phyloP scores from a whole-genome alignment of 2,329 filamentous ascomycete species.

The Cladophialophora yegresii region DNA sequence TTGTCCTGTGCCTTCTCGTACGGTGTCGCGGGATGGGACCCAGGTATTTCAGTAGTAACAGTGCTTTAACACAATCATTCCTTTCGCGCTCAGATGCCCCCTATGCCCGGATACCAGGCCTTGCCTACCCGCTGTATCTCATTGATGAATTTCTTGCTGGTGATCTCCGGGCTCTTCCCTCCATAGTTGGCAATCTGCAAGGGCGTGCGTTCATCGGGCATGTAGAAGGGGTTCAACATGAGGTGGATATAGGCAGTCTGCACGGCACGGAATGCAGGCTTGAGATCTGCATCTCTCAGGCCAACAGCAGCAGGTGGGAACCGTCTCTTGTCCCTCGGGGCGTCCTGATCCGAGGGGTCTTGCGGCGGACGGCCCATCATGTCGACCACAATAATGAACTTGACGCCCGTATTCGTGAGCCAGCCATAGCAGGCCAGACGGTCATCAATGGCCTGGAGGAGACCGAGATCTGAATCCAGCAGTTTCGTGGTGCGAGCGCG shows the following conservation, averaged over 20 bases:
- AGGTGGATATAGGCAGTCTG: slow-evolving; percentile 89
- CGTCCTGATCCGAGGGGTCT: slow-evolving; percentile 36
- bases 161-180: slow-evolving; percentile 65
- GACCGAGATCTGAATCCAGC: slow-evolving; percentile 79
- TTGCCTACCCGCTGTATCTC: slow-evolving; percentile 87
- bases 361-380: slow-evolving; percentile 70
- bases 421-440: slow-evolving; percentile 91
- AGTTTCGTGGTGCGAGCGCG: slow-evolving; percentile 72
- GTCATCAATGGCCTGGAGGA: slow-evolving; percentile 92
- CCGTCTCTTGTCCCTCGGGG: slow-evolving; percentile 38
- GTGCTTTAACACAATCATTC: background rate
- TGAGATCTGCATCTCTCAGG: slow-evolving; percentile 81
- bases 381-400: slow-evolving; percentile 87
- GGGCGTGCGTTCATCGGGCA: slow-evolving; percentile 78
- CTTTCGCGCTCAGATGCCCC: slow-evolving; percentile 29
- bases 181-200: slow-evolving; percentile 51
- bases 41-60: background rate
- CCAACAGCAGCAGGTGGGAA: slow-evolving; percentile 57
- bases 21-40: background rate
- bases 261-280: slow-evolving; percentile 85
- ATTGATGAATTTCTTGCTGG: slow-evolving; percentile 74
- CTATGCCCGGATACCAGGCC: slow-evolving; percentile 73
- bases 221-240: slow-evolving; percentile 92
- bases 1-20: background rate
- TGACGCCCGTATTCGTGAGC: slow-evolving; percentile 92